phyloP scores from a whole-genome alignment of 2,329 filamentous ascomycete genomes.

The Penicillium sp. region DNA sequence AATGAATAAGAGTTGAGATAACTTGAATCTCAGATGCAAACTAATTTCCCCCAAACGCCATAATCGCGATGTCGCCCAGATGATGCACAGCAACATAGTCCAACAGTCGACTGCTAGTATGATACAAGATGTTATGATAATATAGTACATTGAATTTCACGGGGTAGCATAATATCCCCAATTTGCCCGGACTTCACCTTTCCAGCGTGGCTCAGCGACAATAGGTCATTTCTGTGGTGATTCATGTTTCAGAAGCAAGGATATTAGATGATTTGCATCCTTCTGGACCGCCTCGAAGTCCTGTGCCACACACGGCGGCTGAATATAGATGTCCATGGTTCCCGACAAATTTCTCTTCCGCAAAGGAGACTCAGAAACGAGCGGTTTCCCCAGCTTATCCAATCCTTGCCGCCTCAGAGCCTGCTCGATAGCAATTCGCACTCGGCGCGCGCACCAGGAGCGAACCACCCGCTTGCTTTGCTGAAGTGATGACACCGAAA shows the following conservation, averaged over 20 bases:
- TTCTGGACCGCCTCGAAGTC: slow-evolving; percentile 24
- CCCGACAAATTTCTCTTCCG: slow-evolving; percentile 32
- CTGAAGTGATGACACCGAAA: slow-evolving; percentile 32
- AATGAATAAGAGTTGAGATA: neutral
- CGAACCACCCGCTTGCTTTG: slow-evolving; percentile 47
- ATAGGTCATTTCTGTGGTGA: neutral
- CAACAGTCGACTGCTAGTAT: slow-evolving; percentile 3
- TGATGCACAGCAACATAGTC: slow-evolving; percentile 4
- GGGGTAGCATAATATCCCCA: neutral
- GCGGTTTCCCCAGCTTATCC: slow-evolving; percentile 29
- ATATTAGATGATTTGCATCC: slow-evolving; percentile 17
- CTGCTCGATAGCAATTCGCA: slow-evolving; percentile 45
- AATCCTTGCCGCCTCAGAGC: slow-evolving; percentile 49
- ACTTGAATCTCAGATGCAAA: neutral
- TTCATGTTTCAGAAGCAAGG: slow-evolving; percentile 10
- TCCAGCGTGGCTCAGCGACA: neutral
- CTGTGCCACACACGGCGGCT: slow-evolving; percentile 16
- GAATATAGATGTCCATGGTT: slow-evolving; percentile 34
- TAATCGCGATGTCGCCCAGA: neutral
- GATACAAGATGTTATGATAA: slow-evolving; percentile 7
- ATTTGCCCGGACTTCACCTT: neutral
- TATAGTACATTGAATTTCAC: slow-evolving; percentile 1
- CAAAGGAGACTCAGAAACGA: neutral
- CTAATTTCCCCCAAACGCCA: neutral
- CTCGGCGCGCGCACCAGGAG: slow-evolving; percentile 44